Base-by-base conservation (phyloP, 768 basidiomycete genomes). In the Amyloporia xantha region DNA sequence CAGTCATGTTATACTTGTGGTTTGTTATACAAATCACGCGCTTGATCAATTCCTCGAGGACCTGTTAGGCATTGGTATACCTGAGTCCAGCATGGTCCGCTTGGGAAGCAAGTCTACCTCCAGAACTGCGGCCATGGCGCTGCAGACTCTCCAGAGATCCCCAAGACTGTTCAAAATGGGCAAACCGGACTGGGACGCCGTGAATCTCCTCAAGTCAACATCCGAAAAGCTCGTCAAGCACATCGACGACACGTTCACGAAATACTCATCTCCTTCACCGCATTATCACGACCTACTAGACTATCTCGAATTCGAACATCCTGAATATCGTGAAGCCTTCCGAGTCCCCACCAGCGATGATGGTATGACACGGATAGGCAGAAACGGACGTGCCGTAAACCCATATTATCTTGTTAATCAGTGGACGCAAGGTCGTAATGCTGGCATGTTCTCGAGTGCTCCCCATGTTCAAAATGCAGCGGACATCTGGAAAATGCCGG, bases 1-100 rank as follows among this genome's bases (percentile, higher is more conserved):
- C 0, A 15, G 55, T 0, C 67, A 71, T 44, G 78, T 60, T 0
- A 84, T 87, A 20, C 73, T 86, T 3, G 81, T 86, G 1, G 79
- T 84, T 15, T 85, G 83, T 54, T 86, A 78, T 52, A 87, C 84
- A 1, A 87, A 87, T 49, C 85, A 87, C 39, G 84, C 85, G 0
- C 72, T 87, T 0, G 84, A 86, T 52, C 78, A 84, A 44, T 81
- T 87, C 47, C 69, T 87, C 3, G 75, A 78, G 20, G 77, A 81
- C 46, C 72, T 87, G 2, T 58, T 86, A 2, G 69, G 71, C 17
- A 79, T 80, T 25, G 82, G 80, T 0, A 83, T 87, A 2, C 72
- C 76, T 1, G 37, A 52, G 0, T 9, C 38, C 0, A 68, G 62
- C 25, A 76, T 87, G 45, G 76, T 84, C 26, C 75, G 84, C 0